Conservation (phyloP, 768 basidiomycete genomes). For the Auriscalpium vulgare region DNA sequence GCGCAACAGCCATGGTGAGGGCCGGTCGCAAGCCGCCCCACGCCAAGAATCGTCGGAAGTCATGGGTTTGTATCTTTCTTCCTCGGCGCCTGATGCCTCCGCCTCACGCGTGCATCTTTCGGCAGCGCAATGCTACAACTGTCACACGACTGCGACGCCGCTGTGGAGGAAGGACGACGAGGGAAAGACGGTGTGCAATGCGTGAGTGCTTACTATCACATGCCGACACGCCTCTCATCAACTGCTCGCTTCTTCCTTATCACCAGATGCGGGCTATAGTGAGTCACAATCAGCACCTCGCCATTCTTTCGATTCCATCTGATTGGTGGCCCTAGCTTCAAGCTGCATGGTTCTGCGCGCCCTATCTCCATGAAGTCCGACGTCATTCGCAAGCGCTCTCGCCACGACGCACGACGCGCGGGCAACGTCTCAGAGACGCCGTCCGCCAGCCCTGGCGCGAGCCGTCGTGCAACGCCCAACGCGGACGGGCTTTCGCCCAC, state of each 20-base stretch:
- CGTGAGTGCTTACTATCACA: conserved; percentile 41
- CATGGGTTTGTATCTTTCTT: conserved; percentile 41
- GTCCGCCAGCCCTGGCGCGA: conserved; percentile 67
- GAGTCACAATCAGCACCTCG: conserved; percentile 21
- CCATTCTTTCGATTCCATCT: not conserved
- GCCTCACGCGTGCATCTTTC: conserved; percentile 1
- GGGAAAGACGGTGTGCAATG: conserved; percentile 87
- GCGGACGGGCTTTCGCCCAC: conserved; percentile 44
- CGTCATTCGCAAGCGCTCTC: conserved; percentile 79
- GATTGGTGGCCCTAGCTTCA: conserved; percentile 40
- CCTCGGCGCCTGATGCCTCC: conserved; percentile 18
- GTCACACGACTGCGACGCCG: conserved; percentile 83
- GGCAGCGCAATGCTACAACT: conserved; percentile 81
- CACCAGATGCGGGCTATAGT: conserved; percentile 70
- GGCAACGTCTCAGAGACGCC: conserved; percentile 52
- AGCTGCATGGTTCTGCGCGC: conserved; percentile 76
- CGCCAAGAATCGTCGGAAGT: conserved; percentile 69
- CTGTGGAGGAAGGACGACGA: conserved; percentile 90
- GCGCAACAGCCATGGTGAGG: conserved; percentile 70
- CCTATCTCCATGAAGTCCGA: conserved; percentile 91
- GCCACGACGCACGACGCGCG: conserved; percentile 66
- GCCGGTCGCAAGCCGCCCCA: conserved; percentile 52
- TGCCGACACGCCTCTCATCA: not conserved
- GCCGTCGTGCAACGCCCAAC: conserved; percentile 64
- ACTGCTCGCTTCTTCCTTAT: conserved; percentile 4